Conservation (phyloP, 1,284 basidiomycete species). For the Ceratorhiza oryzae-sativae region DNA sequence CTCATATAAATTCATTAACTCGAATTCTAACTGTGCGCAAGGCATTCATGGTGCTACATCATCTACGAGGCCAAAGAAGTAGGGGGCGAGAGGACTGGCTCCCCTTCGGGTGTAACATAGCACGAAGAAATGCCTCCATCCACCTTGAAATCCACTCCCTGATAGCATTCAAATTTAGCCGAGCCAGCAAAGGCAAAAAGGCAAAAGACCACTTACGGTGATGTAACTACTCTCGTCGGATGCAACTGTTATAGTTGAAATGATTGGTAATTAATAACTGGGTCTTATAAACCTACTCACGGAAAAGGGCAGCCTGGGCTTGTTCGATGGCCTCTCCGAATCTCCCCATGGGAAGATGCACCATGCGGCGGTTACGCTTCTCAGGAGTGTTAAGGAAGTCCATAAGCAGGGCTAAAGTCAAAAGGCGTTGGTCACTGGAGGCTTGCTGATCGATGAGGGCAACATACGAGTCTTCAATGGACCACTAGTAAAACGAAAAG, state of each 20-base stretch:
- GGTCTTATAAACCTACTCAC: constrained; percentile 65
- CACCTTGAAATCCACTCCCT: constrained; percentile 93
- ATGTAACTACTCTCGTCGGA: constrained; percentile 87
- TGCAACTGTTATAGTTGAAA: constrained; percentile 61
- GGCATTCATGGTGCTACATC: neutral
- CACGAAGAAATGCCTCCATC: constrained; percentile 90
- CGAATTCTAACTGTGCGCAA: neutral
- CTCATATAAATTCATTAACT: neutral
- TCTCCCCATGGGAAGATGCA: constrained; percentile 94
- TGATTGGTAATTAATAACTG: neutral
- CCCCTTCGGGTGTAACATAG: constrained; percentile 84
- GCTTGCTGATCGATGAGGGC: constrained; percentile 13
- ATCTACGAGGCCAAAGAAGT: constrained; percentile 1
- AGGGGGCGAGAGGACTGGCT: constrained; percentile 70
- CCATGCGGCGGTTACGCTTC: constrained; percentile 88
- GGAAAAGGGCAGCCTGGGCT: constrained; percentile 88
- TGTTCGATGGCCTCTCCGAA: constrained; percentile 97
- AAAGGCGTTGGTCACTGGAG: neutral
- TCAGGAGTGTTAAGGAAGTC: constrained; percentile 97
- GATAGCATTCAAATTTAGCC: constrained; percentile 44
- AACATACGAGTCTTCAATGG: constrained; percentile 87
- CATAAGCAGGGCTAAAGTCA: constrained; percentile 82
- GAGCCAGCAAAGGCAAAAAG: neutral
- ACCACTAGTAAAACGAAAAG: constrained; percentile 63
- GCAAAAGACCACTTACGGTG: constrained; percentile 61